A percentile compares a stretch with the other conserved stretches of the same genome.
Evolutionary conservation across 192 early-diverging fungal species (phyloP).

Genomic region (Coemansia sp.): DNA sequence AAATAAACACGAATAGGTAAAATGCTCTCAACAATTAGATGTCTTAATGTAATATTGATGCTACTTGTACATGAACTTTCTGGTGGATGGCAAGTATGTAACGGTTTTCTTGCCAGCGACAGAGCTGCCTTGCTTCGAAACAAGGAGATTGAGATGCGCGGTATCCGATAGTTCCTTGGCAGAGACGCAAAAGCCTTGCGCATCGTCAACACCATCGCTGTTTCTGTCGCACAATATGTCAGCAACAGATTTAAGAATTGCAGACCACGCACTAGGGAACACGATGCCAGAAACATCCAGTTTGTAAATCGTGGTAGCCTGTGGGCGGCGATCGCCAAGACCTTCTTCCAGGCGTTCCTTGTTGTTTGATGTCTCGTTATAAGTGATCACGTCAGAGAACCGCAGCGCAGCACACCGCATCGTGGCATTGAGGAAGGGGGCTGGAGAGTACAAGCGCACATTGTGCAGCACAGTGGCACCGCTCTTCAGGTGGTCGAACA

Average conservation of each 20-base stretch:
- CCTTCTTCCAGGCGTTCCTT: neutral
- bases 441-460: slow-evolving; percentile 10
- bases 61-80: slow-evolving; percentile 17
- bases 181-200: slow-evolving; percentile 11
- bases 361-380: slow-evolving; percentile 5
- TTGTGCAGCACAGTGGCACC: slow-evolving; percentile 5
- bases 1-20: too few species aligned
- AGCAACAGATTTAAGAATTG: slow-evolving; percentile 19
- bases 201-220: neutral
- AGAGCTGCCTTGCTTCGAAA: slow-evolving; percentile 37
- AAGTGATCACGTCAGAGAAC: slow-evolving; percentile 28
- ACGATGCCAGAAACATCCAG: slow-evolving; percentile 35
- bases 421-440: slow-evolving; percentile 36
- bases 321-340: neutral
- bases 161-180: slow-evolving; percentile 34
- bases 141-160: slow-evolving; percentile 43
- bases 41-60: too few species aligned
- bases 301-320: slow-evolving; percentile 16
- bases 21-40: too few species aligned
- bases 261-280: slow-evolving; percentile 36
- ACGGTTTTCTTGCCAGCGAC: slow-evolving; percentile 35
- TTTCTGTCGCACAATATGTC: slow-evolving; percentile 3
- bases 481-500: slow-evolving; percentile 23
- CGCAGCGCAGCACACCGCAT: slow-evolving; percentile 28
- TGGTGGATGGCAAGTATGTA: neutral